Conservation (phyloP, 192 early-diverging fungal species). For the Gorgonomyces haynaldii region DNA sequence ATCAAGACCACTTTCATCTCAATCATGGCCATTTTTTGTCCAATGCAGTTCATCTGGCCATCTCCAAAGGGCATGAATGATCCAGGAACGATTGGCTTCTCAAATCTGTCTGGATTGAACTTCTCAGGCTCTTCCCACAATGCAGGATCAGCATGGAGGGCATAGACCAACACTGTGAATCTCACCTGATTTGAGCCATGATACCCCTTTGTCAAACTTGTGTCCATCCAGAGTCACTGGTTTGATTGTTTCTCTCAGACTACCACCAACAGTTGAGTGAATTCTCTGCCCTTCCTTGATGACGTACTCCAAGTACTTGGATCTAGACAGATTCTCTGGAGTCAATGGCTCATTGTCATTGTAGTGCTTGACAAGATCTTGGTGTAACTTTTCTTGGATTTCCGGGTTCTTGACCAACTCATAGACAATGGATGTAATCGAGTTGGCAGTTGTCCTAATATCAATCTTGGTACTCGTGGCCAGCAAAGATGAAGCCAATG, state of each 20-base stretch:
- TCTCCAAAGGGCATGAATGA: constrained; percentile 33
- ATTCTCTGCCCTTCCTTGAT: constrained; percentile 30
- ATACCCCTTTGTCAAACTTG: too few species aligned
- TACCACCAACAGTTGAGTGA: constrained; percentile 24
- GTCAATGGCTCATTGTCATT: background rate
- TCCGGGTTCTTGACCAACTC: background rate
- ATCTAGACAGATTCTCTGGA: background rate
- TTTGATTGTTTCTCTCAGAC: too few species aligned
- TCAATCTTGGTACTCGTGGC: constrained; percentile 10
- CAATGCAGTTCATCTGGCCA: constrained; percentile 25
- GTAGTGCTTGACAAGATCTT: constrained; percentile 5
- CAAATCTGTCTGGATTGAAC: constrained; percentile 32
- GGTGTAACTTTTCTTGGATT: background rate
- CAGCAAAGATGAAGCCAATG: constrained; percentile 30
- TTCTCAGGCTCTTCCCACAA: constrained; percentile 16
- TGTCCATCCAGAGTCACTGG: too few species aligned
- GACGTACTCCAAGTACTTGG: constrained; percentile 26
- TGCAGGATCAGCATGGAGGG: constrained; percentile 13
- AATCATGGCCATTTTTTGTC: constrained; percentile 37
- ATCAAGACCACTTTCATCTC: constrained; percentile 15
- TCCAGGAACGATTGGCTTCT: constrained; percentile 10
- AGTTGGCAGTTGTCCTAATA: constrained; percentile 1
- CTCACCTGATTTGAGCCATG: too few species aligned
- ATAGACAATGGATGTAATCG: background rate
- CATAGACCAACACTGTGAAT: too few species aligned